Evolutionary conservation across 306 rosid genomes (phyloP), one percentile per base, ranked within the genome.

Genomic region (Vigna reflexopilosa): DNA sequence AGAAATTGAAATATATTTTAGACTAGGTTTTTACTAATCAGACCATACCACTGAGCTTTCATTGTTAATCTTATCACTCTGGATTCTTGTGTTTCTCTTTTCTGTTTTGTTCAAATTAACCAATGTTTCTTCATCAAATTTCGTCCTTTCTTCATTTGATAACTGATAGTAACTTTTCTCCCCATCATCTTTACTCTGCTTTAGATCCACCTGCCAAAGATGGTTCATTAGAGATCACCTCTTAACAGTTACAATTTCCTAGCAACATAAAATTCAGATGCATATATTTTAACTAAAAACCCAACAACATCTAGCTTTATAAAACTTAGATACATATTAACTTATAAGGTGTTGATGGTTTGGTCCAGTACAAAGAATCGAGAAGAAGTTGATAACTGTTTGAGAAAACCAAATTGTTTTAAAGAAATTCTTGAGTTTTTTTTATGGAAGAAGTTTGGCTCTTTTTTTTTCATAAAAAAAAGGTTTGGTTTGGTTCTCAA

Each of bases 91-190:
- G 73, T 85, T 87, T 82, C 77, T 87, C 83, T 67, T 90, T 85
- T 83, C 80, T 51, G 82, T 73, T 72, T 70, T 87, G 82, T 91
- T 88, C 75, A 92, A 90, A 82, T 92, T 95, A 71, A 95, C 89
- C 52, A 95, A 56, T 38, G 86, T 83, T 72, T 83, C 86, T 48
- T 77, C 57, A 66, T 83, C 86, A 72, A 83, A 83, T 67, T 83
- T 83, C 0, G 9, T 30, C 65, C 80, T 83, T 70, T 83, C 83
- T 56, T 83, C 83, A 47, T 48, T 56, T 65, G 86, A 72, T 36
- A 72, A 54, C 38, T 83, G 86, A 22, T 66, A 30, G 28, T 72
- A 83, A 61, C 48, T 66, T 57, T 66, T 77, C 67, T 83, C 67
- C 48, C 80, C 86, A 17, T 77, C 86, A 13, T 56, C 83, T 56